A percentile compares a stretch with the other conserved stretches of the same genome.
These are phyloP conservation scores for Candida takata DNA, from an alignment of 805 yeast genomes.

Conservation along the genomic window DNA sequence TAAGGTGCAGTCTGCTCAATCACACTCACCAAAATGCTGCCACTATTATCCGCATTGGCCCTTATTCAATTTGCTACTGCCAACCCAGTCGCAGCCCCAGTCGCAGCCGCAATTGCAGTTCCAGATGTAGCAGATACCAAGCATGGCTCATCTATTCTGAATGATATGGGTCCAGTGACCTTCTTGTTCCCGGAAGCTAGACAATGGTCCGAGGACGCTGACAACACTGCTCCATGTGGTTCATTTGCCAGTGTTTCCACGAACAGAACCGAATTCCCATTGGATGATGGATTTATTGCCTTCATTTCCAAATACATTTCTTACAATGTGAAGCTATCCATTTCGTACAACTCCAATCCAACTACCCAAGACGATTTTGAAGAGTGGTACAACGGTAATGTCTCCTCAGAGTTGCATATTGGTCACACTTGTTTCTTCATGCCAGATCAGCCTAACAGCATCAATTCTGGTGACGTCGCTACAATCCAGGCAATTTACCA, in stretches of 20 bases:
- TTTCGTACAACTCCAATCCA: slow-evolving; percentile 35
- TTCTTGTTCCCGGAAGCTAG: slow-evolving; percentile 36
- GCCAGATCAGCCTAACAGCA: slow-evolving; percentile 34
- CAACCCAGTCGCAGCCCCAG: slow-evolving; percentile 19
- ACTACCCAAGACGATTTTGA: slow-evolving; percentile 33
- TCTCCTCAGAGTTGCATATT: slow-evolving; percentile 32
- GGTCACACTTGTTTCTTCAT: slow-evolving; percentile 42
- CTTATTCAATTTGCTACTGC: slow-evolving; percentile 17
- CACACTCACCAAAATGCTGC: slow-evolving; percentile 2
- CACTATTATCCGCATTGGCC: slow-evolving; percentile 12
- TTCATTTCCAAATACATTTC: slow-evolving; percentile 36
- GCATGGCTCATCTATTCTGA: slow-evolving; percentile 23
- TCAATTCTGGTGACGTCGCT: slow-evolving; percentile 34
- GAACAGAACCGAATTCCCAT: slow-evolving; percentile 39
- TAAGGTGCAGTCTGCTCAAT: no score
- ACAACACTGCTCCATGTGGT: slow-evolving; percentile 42
- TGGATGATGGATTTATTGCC: slow-evolving; percentile 41
- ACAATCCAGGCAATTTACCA: slow-evolving; percentile 38
- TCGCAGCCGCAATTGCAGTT: slow-evolving; percentile 17
- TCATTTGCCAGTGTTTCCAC: slow-evolving; percentile 25
- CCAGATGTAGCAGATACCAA: slow-evolving; percentile 18
- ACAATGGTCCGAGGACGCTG: slow-evolving; percentile 40
- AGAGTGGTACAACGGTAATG: slow-evolving; percentile 32
- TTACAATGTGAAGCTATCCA: slow-evolving; percentile 33
- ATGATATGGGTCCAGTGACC: slow-evolving; percentile 24